Conservation (phyloP, 768 basidiomycete genomes). For the Pholiota molesta region DNA sequence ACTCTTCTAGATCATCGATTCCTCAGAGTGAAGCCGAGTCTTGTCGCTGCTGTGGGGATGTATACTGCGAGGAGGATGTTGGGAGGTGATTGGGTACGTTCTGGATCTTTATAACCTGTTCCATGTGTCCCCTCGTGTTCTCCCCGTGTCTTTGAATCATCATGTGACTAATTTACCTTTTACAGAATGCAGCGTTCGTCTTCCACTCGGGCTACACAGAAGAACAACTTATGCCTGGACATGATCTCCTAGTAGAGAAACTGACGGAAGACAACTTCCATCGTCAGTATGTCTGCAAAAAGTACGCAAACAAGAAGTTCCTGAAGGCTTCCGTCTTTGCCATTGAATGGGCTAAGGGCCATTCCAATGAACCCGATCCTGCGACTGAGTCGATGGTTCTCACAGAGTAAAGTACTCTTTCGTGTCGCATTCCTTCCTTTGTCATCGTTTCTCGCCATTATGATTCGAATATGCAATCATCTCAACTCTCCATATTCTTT, state of each 20-base stretch:
- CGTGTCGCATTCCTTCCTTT: slow-evolving; percentile 8
- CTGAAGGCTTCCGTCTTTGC: slow-evolving; percentile 86
- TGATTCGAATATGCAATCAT: slow-evolving; percentile 4
- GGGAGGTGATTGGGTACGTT: slow-evolving; percentile 93
- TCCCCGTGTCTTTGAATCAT: slow-evolving; percentile 15
- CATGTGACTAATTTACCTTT: slow-evolving; percentile 41
- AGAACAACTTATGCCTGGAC: slow-evolving; percentile 81
- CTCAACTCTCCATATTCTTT: slow-evolving; percentile 17
- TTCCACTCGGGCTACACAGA: slow-evolving; percentile 93
- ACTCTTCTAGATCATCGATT: slow-evolving; percentile 93
- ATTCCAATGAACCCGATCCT: slow-evolving; percentile 39
- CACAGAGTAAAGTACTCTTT: slow-evolving; percentile 15
- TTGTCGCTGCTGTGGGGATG: slow-evolving; percentile 96
- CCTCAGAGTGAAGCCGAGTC: slow-evolving; percentile 89
- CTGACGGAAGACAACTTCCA: slow-evolving; percentile 79
- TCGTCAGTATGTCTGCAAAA: slow-evolving; percentile 89
- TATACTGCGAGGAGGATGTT: slow-evolving; percentile 94
- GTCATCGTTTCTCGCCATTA: not conserved
- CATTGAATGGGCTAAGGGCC: slow-evolving; percentile 69
- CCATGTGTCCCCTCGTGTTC: slow-evolving; percentile 17
- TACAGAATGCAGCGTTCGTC: slow-evolving; percentile 86
- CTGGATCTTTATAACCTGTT: slow-evolving; percentile 7
- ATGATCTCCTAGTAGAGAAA: slow-evolving; percentile 81
- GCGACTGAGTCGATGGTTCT: slow-evolving; percentile 48
- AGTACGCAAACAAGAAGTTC: slow-evolving; percentile 98